Percentiles rank a stretch among this genome's conserved stretches.
phyloP scores from a whole-genome alignment of 371 early-diverging fungal species.

The Quaeritorhiza haematococci region DNA sequence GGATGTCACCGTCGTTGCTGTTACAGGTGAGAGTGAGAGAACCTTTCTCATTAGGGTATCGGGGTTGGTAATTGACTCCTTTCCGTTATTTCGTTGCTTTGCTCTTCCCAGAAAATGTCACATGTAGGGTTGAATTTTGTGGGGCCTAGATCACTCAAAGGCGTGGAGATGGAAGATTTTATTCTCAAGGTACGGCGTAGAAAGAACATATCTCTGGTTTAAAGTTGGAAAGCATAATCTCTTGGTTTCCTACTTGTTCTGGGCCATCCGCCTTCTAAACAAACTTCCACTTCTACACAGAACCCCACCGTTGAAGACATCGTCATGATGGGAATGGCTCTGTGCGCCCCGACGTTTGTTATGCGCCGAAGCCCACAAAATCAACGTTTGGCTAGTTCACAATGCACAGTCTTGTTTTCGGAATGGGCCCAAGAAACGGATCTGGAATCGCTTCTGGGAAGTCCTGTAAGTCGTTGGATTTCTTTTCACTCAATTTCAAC shows the following conservation, averaged over 20 bases:
- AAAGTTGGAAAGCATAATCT: not conserved
- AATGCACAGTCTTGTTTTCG: conserved; percentile 30
- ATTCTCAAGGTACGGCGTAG: conserved; percentile 33
- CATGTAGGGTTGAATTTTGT: conserved; percentile 36
- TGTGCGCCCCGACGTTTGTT: conserved; percentile 14
- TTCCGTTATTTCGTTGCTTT: not conserved
- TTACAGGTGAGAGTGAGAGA: conserved; percentile 23
- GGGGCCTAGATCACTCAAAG: conserved; percentile 33
- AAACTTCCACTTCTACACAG: conserved; percentile 12
- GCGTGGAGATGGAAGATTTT: conserved; percentile 33
- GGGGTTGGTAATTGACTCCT: not conserved
- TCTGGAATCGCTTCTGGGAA: conserved; percentile 1
- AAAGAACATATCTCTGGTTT: not conserved
- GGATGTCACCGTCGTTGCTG: conserved; percentile 29
- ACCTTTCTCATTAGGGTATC: too few species aligned
- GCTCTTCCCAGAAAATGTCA: conserved; percentile 23
- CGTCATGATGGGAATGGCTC: conserved; percentile 28
- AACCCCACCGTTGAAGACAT: conserved; percentile 33
- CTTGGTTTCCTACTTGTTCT: not conserved
- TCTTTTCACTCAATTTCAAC: not conserved
- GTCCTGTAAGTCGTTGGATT: not conserved
- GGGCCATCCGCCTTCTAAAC: not conserved
- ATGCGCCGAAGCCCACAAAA: conserved; percentile 32
- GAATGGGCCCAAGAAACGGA: not conserved
- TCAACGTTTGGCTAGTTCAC: conserved; percentile 22